Percentiles rank a stretch among this genome's conserved stretches.
Evolutionary conservation across 345 rosid genomes (phyloP).

Genomic region (Gossypium arboreum): DNA sequence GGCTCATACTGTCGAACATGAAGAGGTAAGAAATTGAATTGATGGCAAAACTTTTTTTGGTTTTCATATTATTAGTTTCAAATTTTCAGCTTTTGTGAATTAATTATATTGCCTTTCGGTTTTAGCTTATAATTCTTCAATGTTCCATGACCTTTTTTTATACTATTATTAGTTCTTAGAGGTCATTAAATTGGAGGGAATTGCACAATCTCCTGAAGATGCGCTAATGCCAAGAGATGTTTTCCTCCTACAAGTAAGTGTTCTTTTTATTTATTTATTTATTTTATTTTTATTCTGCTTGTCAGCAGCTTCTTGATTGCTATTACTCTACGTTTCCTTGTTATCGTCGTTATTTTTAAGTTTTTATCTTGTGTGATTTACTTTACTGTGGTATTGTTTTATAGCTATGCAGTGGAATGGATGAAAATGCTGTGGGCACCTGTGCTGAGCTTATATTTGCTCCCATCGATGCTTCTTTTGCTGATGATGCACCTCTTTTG

Average conservation of each 20-base stretch:
- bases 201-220: conserved; percentile 89
- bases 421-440: conserved; percentile 88
- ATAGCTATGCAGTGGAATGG: conserved; percentile 95
- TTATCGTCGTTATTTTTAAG: neutral
- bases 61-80: neutral
- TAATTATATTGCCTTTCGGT: neutral
- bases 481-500: conserved; percentile 96
- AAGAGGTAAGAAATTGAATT: conserved; percentile 59
- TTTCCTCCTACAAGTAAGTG: conserved; percentile 89
- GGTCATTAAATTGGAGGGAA: conserved; percentile 89
- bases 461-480: conserved; percentile 95
- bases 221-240: conserved; percentile 79
- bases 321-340: neutral
- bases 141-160: neutral
- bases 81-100: neutral
- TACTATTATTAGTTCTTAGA: conserved; percentile 63
- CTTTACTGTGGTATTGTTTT: conserved; percentile 16
- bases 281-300: neutral
- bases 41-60: neutral
- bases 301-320: neutral
- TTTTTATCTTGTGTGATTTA: conserved; percentile 3
- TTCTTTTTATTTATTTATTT: neutral
- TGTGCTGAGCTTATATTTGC: conserved; percentile 99
- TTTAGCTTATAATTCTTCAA: neutral
- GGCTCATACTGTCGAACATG: conserved; percentile 93